phyloP scores from a whole-genome alignment of 257 asterid species.

The Fraxinus excelsior region DNA sequence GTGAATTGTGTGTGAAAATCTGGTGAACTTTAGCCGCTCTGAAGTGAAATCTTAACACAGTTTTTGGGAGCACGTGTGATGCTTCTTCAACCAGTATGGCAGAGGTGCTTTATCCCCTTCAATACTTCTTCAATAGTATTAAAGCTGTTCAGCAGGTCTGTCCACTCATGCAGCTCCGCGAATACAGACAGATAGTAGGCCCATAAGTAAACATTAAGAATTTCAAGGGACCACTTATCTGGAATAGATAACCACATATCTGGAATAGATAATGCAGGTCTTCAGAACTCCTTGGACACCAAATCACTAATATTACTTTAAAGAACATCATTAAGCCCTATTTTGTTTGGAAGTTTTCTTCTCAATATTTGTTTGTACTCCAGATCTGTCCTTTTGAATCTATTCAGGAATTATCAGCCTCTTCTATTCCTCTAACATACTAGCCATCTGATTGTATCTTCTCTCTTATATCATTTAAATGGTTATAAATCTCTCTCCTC shows the following conservation, averaged over 20 bases:
- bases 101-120: not conserved
- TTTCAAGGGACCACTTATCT: not conserved
- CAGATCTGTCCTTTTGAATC: not conserved
- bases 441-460: too few relatives aligned
- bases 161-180: not conserved
- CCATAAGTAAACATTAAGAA: not conserved
- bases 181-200: not conserved
- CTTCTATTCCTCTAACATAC: too few relatives aligned
- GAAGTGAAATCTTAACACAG: not conserved
- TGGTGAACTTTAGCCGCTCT: not conserved
- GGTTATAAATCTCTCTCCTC: too few relatives aligned
- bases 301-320: not conserved
- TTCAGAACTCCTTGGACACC: not conserved
- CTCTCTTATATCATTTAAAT: too few relatives aligned
- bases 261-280: not conserved
- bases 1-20: not conserved
- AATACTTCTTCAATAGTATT: not conserved
- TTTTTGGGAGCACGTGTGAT: not conserved
- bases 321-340: not conserved
- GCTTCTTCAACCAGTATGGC: not conserved
- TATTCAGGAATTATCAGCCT: too few relatives aligned
- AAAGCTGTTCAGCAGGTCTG: not conserved
- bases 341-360: not conserved
- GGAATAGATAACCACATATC: not conserved
- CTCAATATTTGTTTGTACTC: not conserved